Conservation (phyloP, 225 moss, liverwort and hornwort species). For the Physcomitrium patens region DNA sequence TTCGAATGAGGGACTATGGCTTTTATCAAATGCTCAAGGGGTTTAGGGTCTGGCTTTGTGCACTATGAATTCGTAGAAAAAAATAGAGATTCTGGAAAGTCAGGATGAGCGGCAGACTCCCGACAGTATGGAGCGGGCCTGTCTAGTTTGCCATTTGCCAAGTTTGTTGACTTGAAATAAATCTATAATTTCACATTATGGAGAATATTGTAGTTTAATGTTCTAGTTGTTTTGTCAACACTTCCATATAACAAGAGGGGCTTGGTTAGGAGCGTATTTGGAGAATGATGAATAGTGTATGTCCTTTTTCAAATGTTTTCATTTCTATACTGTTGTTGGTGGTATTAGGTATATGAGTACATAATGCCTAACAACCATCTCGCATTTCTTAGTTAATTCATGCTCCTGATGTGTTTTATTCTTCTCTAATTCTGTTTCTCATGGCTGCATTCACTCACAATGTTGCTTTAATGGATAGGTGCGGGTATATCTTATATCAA, state of each 20-base stretch:
- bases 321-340: too few species aligned
- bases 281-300: too few species aligned
- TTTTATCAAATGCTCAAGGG: too few species aligned
- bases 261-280: background rate
- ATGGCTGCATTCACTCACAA: conserved; percentile 9
- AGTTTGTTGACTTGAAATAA: background rate
- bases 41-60: background rate
- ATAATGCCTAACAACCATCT: too few species aligned
- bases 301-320: too few species aligned
- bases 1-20: too few species aligned
- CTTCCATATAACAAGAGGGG: background rate
- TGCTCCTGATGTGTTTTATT: background rate
- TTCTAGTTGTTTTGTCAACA: background rate
- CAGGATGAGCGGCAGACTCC: background rate
- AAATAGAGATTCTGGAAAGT: background rate
- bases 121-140: background rate
- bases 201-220: background rate
- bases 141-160: background rate
- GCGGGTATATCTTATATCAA: conserved; percentile 21
- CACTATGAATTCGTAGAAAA: background rate
- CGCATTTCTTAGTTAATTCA: too few species aligned
- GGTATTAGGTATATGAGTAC: too few species aligned
- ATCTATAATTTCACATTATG: background rate
- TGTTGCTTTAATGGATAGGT: conserved; percentile 2
- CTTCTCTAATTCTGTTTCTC: background rate